Evolutionary conservation across 1,284 basidiomycete species (phyloP), one percentile per base, ranked within the genome.

Genomic region (Puccinia hordei): DNA sequence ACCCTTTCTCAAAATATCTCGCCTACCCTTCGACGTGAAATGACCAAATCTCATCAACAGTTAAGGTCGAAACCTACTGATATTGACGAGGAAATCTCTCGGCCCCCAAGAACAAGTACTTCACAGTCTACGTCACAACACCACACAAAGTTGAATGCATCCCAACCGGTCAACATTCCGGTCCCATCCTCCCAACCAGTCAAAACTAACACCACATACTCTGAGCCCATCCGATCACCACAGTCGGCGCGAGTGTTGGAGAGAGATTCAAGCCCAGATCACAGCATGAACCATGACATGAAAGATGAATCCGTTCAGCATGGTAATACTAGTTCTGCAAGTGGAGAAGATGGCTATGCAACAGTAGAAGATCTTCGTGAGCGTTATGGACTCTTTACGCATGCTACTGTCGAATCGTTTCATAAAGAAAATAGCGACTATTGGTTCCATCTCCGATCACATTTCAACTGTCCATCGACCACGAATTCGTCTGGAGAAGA

Each of bases 401-500:
- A 72, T 35, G 93, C 94, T n/a, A 90, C 92, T 81, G 94, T 99
- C 73, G 93, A 95, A 80, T 95, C 94, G 15, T 98, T 97, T 88
- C 97, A 99, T 87, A 92, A 90, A 85, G 97, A 99, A 86, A 92
- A 92, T 88, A 91, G 94, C 19, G 93, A 96, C 84, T 98, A 95
- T 86, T 98, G 96, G 95, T 99, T 98, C 89, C 91, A 79, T 57
- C 89, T 99, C 71, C 91, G 96, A 84, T 95, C 93, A 65, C 87
- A 91, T 68, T 98, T 92, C 86, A 91, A 94, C 82, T 93, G 93
- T 0, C 93, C 75, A 30, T 66, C 61, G 3, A 38, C 33, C 35
- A 66, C 27, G 1, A 51, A 53, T 19, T 33, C 41, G 86, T 85
- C 85, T 53, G 88, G 91, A 49, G 91, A 89, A 91, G 53, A 89